Conservation (phyloP, 1,284 basidiomycete species). For the Thecaphora thlaspeos region DNA sequence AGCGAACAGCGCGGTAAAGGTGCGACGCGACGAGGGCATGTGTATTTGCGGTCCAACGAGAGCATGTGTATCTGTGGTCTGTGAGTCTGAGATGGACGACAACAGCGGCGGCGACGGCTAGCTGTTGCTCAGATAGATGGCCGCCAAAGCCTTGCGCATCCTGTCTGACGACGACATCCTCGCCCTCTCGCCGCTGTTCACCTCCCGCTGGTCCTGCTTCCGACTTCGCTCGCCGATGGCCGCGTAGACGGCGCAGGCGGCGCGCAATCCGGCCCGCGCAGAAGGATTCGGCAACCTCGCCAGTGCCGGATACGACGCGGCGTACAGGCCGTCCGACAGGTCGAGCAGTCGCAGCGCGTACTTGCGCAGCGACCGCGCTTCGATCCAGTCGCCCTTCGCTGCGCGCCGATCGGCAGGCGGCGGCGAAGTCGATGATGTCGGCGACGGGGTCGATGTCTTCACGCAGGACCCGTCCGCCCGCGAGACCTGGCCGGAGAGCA, state of each 20-base stretch:
- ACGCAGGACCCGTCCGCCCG: constrained; percentile 1
- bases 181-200: constrained; percentile 19
- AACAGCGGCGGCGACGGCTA: too few species aligned
- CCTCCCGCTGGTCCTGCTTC: constrained; percentile 14
- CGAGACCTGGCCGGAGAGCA: constrained; percentile 8
- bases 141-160: constrained; percentile 12
- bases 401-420: too few species aligned
- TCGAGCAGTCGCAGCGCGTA: constrained; percentile 26
- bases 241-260: constrained; percentile 44
- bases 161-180: constrained; percentile 23
- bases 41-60: too few species aligned
- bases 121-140: constrained; percentile 28
- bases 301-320: constrained; percentile 29
- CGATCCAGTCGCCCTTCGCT: background rate
- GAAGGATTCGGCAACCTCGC: constrained; percentile 31
- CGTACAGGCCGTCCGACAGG: constrained; percentile 29
- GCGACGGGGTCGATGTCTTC: too few species aligned
- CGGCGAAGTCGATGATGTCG: too few species aligned
- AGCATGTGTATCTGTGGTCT: too few species aligned
- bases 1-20: too few species aligned
- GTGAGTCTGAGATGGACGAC: too few species aligned
- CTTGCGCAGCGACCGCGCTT: constrained; percentile 21
- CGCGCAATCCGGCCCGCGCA: constrained; percentile 37
- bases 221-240: constrained; percentile 33
- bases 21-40: too few species aligned